Evolutionary conservation across 768 basidiomycete species (phyloP), one percentile per base, ranked within the genome.

Genomic region (Kockovaella imperatae): DNA sequence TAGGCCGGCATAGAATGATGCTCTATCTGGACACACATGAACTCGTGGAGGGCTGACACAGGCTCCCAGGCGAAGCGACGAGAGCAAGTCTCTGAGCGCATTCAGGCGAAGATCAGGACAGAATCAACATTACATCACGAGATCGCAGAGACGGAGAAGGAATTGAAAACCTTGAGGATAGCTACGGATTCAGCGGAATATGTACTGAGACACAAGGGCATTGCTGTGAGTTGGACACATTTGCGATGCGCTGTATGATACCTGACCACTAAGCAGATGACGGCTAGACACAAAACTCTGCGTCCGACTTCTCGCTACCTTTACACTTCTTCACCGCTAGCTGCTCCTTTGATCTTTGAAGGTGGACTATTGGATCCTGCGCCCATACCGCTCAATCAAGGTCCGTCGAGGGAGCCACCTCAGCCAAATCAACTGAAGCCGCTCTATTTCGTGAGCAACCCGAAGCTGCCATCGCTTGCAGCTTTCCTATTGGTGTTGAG

Each of bases 81-180:
- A 42, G 64, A 70, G 46, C 54, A 68, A 42, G 50, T 65, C 8
- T 56, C 69, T 13, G 48, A 56, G 26, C 41, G 65, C 35, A 64
- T 70, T 26, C 60, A 59, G 7, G 47, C 44, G 17, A 70, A 68
- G 53, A 49, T 70, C 31, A 46, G 56, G 42, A 57, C 53, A 20
- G 69, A 70, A 42, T 52, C 59, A n/a, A 61, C 36, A 10, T 43
- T 68, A 34, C 57, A 62, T 29, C 61, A 67, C 30, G 67, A 70
- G 35, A 70, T 68, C 20, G 56, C 53, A 2, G 63, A 59, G 10
- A 34, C 55, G 5, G 67, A 68, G 43, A 54, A 56, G 41, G 69
- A 68, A 32, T 45, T 70, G 34, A 67, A 66, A 44, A 38, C 57
- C 5, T 47, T 62, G 31, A 52, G 60, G 20, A 64, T 67, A 30